Conservation (phyloP, 2,329 filamentous ascomycete species). For the Metarhizium sp. region DNA sequence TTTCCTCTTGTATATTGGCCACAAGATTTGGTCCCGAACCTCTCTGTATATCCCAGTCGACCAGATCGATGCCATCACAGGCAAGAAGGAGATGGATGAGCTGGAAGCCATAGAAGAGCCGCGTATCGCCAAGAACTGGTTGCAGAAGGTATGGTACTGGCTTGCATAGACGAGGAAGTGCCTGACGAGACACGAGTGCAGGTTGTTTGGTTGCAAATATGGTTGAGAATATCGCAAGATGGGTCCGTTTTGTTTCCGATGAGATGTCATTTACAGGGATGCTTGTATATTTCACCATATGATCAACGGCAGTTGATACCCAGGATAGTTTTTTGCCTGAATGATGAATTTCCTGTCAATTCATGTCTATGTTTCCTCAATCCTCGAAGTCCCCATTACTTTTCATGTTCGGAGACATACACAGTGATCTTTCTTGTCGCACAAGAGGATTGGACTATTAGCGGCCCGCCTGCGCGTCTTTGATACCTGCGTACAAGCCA, state of each 20-base stretch:
- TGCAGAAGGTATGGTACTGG: slow-evolving; percentile 48
- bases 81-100: slow-evolving; percentile 54
- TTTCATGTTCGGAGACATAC: background rate
- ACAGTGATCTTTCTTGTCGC: too few species aligned
- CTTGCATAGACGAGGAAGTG: slow-evolving; percentile 27
- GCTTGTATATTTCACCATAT: background rate
- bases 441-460: too few species aligned
- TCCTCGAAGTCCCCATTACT: background rate
- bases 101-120: slow-evolving; percentile 38
- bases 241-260: background rate
- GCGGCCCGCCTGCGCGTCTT: too few species aligned
- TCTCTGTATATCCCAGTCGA: slow-evolving; percentile 29
- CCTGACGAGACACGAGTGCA: background rate
- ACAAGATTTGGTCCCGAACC: slow-evolving; percentile 44
- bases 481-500: too few species aligned
- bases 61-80: slow-evolving; percentile 47
- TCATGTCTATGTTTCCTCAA: background rate
- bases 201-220: background rate
- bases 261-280: too few species aligned
- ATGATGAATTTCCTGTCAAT: background rate
- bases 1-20: slow-evolving; percentile 48
- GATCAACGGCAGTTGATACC: slow-evolving; percentile 6
- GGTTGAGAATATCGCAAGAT: background rate
- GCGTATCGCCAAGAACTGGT: slow-evolving; percentile 39
- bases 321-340: background rate